Base-by-base conservation (phyloP, 73 alveolate species). In the Blepharisma stoltei region DNA sequence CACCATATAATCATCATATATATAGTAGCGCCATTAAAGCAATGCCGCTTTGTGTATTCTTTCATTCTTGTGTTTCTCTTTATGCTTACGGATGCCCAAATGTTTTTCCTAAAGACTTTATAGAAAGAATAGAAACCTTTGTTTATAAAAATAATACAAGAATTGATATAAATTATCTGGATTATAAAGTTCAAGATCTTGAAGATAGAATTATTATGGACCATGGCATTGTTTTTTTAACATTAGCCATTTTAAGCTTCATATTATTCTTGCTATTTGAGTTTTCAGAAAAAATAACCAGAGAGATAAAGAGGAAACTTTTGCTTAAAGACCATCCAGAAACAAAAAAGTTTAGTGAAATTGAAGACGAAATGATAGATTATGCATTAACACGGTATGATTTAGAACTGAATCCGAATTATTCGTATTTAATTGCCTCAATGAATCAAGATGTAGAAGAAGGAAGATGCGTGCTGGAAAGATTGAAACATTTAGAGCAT, bases 351-450 rank as follows among this genome's bases (percentile, higher is more conserved):
- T 60, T 60, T 60, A 14, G n/a, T 18, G 73, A 60, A 2, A n/a
- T 60, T 18, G 23, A 60, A 60, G 73, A 60, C 46, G 73, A 60
- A 20, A 60, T 60, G 18, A 60, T 1, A n/a, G 23, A 60, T 8
- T 14, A n/a, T 18, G 4, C 46, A 9, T 25, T 60, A 20, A 9
- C 49, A 14, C 14, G 46, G 14, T 60, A 60, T 25, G 73, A 60
- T 25, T 14, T 60, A 18, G 18, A 38, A 2, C 46, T 9, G 14
- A 60, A 60, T 5, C 73, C 73, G 3, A 25, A 60, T 25, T 60
- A 60, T 25, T 32, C 41, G 41, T 32, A 32, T 32, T 32, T 32
- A 32, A 32, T 32, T 32, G 5, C 0, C 41, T 32, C 41, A 32
- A 32, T 32, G 41, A 3, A 32, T 32, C 41, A 32, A 32, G 41